Percentiles rank a stretch among this genome's conserved stretches.
Evolutionary conservation across 2,329 filamentous ascomycete genomes (phyloP).

Genomic region (Hortaea werneckii): DNA sequence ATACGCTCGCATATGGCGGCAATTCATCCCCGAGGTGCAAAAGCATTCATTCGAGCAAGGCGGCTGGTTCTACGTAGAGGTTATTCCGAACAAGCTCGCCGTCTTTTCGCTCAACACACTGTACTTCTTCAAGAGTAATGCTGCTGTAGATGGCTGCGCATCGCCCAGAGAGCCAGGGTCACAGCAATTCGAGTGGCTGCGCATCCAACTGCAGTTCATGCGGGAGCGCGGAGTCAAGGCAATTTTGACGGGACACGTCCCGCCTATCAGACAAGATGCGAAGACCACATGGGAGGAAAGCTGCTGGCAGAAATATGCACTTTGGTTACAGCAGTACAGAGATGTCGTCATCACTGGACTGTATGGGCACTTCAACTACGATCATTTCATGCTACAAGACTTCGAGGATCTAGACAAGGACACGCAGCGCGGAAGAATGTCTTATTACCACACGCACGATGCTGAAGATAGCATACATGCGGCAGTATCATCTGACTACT

Average conservation of each 20-base stretch:
- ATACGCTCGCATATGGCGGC: constrained; percentile 69
- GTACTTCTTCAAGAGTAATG: constrained; percentile 81
- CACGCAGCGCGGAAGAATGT: constrained; percentile 34
- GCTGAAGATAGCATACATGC: constrained; percentile 44
- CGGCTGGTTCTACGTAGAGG: constrained; percentile 91
- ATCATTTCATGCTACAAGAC: constrained; percentile 91
- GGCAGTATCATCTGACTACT: constrained; percentile 65
- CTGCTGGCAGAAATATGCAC: constrained; percentile 94
- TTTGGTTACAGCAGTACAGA: constrained; percentile 83
- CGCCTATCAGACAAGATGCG: constrained; percentile 72
- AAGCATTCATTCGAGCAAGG: constrained; percentile 83
- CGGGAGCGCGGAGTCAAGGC: constrained; percentile 82
- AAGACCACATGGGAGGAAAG: constrained; percentile 92
- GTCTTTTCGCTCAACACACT: constrained; percentile 94
- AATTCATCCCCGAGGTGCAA: constrained; percentile 87
- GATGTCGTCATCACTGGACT: constrained; percentile 73
- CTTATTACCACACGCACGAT: constrained; percentile 4
- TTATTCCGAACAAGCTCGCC: constrained; percentile 73
- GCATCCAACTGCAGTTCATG: constrained; percentile 75
- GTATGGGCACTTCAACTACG: constrained; percentile 97
- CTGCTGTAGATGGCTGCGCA: constrained; percentile 83
- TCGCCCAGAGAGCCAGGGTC: constrained; percentile 73
- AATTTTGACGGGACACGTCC: constrained; percentile 88
- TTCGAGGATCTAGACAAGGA: constrained; percentile 61
- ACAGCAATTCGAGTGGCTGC: constrained; percentile 92